phyloP scores from a whole-genome alignment of 176 grass and related monocot genomes.

The Chrysopogon serrulatus region DNA sequence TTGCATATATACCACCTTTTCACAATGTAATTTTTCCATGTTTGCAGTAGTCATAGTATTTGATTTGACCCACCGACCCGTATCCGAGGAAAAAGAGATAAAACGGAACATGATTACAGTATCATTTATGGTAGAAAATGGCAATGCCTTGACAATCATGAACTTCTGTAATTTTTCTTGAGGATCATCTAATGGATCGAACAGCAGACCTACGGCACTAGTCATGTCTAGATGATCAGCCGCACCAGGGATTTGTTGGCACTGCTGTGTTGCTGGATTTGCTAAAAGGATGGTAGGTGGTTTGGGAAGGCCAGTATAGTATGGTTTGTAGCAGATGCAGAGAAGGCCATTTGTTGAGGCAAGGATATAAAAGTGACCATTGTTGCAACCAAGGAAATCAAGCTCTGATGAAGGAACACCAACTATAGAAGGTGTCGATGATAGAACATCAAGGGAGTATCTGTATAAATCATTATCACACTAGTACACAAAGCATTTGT shows the following conservation, averaged over 20 bases:
- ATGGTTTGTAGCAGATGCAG: background rate
- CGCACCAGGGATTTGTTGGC: background rate
- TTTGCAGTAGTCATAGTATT: background rate
- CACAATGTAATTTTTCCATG: background rate
- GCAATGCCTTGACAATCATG: background rate
- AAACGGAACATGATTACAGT: background rate
- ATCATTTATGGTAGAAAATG: background rate
- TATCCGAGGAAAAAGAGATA: background rate
- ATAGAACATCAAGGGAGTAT: background rate
- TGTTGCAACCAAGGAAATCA: background rate
- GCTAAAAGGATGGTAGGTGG: background rate
- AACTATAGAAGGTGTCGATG: background rate
- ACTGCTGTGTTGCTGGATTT: background rate
- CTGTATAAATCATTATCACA: no score
- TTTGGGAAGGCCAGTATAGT: background rate
- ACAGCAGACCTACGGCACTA: background rate
- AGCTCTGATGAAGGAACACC: background rate
- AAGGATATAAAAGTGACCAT: background rate
- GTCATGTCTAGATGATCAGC: background rate
- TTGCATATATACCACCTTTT: background rate
- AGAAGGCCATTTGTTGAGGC: background rate
- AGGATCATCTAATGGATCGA: background rate
- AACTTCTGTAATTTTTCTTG: conserved; percentile 3
- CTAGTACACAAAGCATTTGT: no score
- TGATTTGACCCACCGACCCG: background rate